Evolutionary conservation across 2,329 filamentous ascomycete species (phyloP).

Genomic region (Mycosphaerella sp.): DNA sequence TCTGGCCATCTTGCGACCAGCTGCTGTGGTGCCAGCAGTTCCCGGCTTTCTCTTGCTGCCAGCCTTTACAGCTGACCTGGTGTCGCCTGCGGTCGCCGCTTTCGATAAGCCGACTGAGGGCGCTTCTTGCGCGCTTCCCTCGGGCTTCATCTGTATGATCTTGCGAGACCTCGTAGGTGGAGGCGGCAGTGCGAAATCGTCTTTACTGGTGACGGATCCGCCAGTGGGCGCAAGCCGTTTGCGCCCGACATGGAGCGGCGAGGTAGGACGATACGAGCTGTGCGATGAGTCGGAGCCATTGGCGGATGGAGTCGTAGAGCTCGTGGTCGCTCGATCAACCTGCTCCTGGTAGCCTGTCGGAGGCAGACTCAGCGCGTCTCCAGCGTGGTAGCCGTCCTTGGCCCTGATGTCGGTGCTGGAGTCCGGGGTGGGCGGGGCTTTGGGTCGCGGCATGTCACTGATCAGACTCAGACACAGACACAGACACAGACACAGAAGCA

Average conservation of each 20-base stretch:
- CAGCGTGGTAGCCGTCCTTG: slow-evolving; percentile 58
- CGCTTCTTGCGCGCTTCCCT: slow-evolving; percentile 35
- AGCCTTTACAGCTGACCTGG: slow-evolving; percentile 22
- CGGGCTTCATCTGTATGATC: slow-evolving; percentile 96
- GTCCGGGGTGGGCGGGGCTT: slow-evolving; percentile 67
- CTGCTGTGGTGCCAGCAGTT: slow-evolving; percentile 63
- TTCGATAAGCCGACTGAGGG: slow-evolving; percentile 10
- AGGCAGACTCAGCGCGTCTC: slow-evolving; percentile 67
- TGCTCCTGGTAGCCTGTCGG: slow-evolving; percentile 59
- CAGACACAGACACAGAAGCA: slow-evolving; percentile 12
- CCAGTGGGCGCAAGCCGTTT: slow-evolving; percentile 27
- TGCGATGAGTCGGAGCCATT: slow-evolving; percentile 47
- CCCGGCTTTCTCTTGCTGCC: slow-evolving; percentile 69
- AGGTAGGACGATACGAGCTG: slow-evolving; percentile 39
- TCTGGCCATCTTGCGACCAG: slow-evolving; percentile 87
- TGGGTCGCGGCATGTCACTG: slow-evolving; percentile 58
- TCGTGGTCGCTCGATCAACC: slow-evolving; percentile 42
- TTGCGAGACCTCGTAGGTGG: slow-evolving; percentile 88
- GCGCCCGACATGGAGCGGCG: slow-evolving; percentile 35
- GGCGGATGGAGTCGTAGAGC: slow-evolving; percentile 44
- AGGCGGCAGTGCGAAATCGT: slow-evolving; percentile 75
- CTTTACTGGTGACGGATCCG: slow-evolving; percentile 41
- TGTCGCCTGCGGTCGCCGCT: slow-evolving; percentile 18
- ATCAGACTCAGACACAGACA: neutral
- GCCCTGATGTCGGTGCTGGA: slow-evolving; percentile 74